Conservation (phyloP, 2,329 filamentous ascomycete genomes). For the Chalaropsis thielavioides region DNA sequence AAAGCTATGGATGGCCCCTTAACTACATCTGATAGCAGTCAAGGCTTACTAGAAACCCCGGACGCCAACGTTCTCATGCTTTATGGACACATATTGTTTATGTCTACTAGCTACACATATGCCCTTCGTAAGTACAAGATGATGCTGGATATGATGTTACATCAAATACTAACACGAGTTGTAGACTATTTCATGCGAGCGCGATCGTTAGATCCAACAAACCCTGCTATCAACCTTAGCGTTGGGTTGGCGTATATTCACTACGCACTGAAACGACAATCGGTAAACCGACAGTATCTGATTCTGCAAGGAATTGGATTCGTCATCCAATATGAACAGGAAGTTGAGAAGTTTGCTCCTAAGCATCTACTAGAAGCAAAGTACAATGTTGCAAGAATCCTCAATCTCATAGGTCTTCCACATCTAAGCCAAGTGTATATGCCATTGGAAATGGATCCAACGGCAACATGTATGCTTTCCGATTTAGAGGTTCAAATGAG, state of each 20-base stretch:
- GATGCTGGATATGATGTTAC: background rate
- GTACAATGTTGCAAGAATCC: constrained; percentile 65
- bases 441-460: background rate
- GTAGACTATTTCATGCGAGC: constrained; percentile 70
- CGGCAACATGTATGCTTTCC: background rate
- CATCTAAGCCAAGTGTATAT: constrained; percentile 18
- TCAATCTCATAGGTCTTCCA: constrained; percentile 35
- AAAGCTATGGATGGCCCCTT: constrained; percentile 64
- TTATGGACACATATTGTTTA: constrained; percentile 80
- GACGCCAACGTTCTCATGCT: constrained; percentile 74
- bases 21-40: constrained; percentile 21
- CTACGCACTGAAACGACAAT: constrained; percentile 75
- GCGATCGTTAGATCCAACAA: constrained; percentile 56
- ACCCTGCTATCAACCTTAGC: constrained; percentile 65
- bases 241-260: constrained; percentile 78
- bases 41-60: constrained; percentile 30
- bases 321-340: constrained; percentile 46
- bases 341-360: constrained; percentile 27
- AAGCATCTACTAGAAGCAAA: constrained; percentile 51
- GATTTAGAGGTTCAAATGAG: constrained; percentile 11
- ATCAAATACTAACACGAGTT: background rate
- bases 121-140: constrained; percentile 49
- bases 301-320: constrained; percentile 77
- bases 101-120: constrained; percentile 67
- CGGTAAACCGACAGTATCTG: constrained; percentile 77